Percentiles rank a stretch among this genome's conserved stretches.
Conservation (phyloP, 2,329 filamentous ascomycete species). For the Nannizziopsis barbatae region DNA sequence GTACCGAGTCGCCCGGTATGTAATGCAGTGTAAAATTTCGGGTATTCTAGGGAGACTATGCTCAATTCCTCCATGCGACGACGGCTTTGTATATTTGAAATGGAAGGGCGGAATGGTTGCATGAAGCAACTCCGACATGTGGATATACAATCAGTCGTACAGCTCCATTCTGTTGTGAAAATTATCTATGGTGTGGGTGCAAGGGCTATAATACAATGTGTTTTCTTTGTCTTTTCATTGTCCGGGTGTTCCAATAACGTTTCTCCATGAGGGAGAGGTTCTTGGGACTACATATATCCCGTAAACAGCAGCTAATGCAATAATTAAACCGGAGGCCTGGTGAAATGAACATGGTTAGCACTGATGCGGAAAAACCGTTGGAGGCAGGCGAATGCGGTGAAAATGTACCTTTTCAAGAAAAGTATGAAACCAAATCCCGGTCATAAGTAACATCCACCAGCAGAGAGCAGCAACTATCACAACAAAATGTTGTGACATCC, state of each 20-base stretch:
- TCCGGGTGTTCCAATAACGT: slow-evolving; percentile 37
- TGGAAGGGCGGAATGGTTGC: neutral
- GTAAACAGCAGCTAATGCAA: slow-evolving; percentile 41
- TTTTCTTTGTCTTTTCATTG: slow-evolving; percentile 20
- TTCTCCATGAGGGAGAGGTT: slow-evolving; percentile 33
- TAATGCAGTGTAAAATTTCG: too few relatives aligned
- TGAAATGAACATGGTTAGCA: slow-evolving; percentile 12
- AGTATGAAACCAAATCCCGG: slow-evolving; percentile 94
- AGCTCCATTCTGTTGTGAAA: too few relatives aligned
- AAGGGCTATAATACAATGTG: slow-evolving; percentile 5
- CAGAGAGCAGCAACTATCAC: slow-evolving; percentile 57
- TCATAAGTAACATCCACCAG: slow-evolving; percentile 98
- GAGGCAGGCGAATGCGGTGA: slow-evolving; percentile 18
- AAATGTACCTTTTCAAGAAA: slow-evolving; percentile 82
- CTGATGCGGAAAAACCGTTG: neutral
- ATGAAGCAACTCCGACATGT: neutral
- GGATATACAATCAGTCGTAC: too few relatives aligned
- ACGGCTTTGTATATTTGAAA: neutral
- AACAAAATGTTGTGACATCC: slow-evolving; percentile 41
- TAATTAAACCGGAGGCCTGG: slow-evolving; percentile 40
- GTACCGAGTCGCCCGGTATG: too few relatives aligned
- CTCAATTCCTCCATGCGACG: neutral
- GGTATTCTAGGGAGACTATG: neutral
- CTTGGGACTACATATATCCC: slow-evolving; percentile 43
- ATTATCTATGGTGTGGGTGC: too few relatives aligned